Percentiles rank a stretch among this genome's conserved stretches.
These are phyloP conservation scores for Boletus vermiculosoides DNA, from an alignment of 768 basidiomycete species.

Conservation along the genomic window DNA sequence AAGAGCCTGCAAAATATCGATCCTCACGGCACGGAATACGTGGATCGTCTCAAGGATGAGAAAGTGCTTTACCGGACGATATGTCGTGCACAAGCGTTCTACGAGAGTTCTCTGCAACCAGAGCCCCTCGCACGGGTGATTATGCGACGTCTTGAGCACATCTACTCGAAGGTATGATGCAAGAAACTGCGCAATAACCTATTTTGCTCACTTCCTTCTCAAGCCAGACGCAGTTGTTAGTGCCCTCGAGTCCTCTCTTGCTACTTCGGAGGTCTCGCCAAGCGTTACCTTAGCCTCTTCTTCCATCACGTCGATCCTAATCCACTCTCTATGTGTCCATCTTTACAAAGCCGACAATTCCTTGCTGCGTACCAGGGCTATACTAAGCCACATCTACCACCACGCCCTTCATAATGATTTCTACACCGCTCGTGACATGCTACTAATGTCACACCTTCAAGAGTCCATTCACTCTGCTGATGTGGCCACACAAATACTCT, in stretches of 20 bases:
- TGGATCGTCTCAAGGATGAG: slow-evolving; percentile 95
- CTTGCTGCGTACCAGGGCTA: slow-evolving; percentile 91
- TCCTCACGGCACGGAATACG: slow-evolving; percentile 98
- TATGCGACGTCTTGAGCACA: slow-evolving; percentile 95
- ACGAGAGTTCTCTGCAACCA: slow-evolving; percentile 73
- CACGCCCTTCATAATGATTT: slow-evolving; percentile 96
- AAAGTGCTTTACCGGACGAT: slow-evolving; percentile 92
- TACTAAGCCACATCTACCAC: slow-evolving; percentile 97
- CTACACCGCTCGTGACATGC: slow-evolving; percentile 95
- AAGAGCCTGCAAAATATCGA: slow-evolving; percentile 97
- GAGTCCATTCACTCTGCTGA: slow-evolving; percentile 96
- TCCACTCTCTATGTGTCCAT: slow-evolving; percentile 86
- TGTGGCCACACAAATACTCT: slow-evolving; percentile 94
- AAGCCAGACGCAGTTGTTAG: slow-evolving; percentile 92
- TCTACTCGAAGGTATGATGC: slow-evolving; percentile 85
- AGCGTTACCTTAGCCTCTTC: slow-evolving; percentile 56
- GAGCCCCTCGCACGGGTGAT: slow-evolving; percentile 86
- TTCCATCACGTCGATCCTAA: slow-evolving; percentile 66
- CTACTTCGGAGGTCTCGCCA: slow-evolving; percentile 58
- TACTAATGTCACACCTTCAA: slow-evolving; percentile 98
- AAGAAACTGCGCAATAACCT: not conserved
- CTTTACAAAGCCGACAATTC: slow-evolving; percentile 92
- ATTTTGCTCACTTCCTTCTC: slow-evolving; percentile 12
- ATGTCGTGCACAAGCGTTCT: slow-evolving; percentile 88
- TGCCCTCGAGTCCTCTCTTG: slow-evolving; percentile 76